Evolutionary conservation across 2,329 filamentous ascomycete genomes (phyloP), one percentile per base, ranked within the genome.

Genomic region (Trichoderma hamatum): DNA sequence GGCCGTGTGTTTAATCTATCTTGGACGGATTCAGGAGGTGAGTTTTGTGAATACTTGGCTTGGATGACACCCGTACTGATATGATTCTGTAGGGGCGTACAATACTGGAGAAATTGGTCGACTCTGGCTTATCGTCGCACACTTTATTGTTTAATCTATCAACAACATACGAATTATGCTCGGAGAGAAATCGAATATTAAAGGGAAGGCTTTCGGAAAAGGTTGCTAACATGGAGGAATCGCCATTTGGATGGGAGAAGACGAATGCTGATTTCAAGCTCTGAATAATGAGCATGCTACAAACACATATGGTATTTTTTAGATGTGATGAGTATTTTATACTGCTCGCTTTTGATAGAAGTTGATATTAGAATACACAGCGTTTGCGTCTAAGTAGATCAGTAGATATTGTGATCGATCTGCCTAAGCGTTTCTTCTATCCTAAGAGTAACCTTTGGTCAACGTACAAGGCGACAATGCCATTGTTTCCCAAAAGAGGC

Each of bases 151-250:
- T 97, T 80, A 98, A 98, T 77, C 80, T 99, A 14, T 89, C 90
- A 13, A 98, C 95, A 0, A 88, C 97, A 74, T 98, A 97, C 77
- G 96, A 98, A 80, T 85, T 98, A 9, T 96, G 92, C 77, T 94
- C 92, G 0, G 94, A 98, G 74, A 86, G 87, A 71, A 88, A 92
- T 52, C 84, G 87, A 60, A 85, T 85, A 14, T 80, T 91, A 73
- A 98, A 98, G 83, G 79, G 87, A 34, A 83, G 82, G 30, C 82
- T 98, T 21, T 89, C 91, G 2, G 91, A 93, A 74, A 86, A 85
- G 63, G 84, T 96, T 21, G 90, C 92, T 1, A 81, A 79, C 1
- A 83, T 87, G 73, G 84, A 86, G 52, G 83, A 86, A 19, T 84
- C 83, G 1, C 78, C 84, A 1, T 81, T 82, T 1, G 91, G 90